These are phyloP conservation scores for Adansonia rubrostipa DNA, from an alignment of 441 rosid species.

Conservation along the genomic window DNA sequence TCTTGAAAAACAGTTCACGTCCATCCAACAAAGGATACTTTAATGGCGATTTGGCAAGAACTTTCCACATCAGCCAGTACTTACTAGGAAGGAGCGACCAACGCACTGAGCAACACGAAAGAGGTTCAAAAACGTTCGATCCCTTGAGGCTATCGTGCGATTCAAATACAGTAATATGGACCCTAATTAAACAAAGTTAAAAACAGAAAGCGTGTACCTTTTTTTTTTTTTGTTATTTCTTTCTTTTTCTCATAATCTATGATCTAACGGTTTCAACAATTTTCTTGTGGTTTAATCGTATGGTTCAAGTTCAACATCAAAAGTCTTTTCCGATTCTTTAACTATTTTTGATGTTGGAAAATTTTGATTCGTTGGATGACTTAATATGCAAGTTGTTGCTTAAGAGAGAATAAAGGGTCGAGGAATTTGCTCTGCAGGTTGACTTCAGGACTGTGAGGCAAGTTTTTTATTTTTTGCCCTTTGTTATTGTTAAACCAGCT, in stretches of 20 bases:
- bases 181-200: neutral
- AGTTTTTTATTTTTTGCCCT: neutral
- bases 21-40: no score
- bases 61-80: neutral
- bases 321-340: neutral
- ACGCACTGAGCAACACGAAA: neutral
- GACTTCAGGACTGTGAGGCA: neutral
- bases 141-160: neutral
- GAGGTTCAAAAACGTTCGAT: constrained; percentile 9
- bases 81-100: neutral
- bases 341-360: no score
- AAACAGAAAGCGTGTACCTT: neutral
- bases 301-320: constrained; percentile 11
- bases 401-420: neutral
- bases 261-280: neutral
- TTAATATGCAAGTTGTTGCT: neutral
- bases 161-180: neutral
- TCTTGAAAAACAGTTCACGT: no score
- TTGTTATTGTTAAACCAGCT: neutral
- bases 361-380: neutral
- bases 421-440: neutral
- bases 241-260: neutral
- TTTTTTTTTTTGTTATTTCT: neutral
- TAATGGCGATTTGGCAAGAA: neutral
- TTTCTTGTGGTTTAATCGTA: neutral